Evolutionary conservation across 2,329 filamentous ascomycete species (phyloP).

Genomic region (Beauveria sp.): DNA sequence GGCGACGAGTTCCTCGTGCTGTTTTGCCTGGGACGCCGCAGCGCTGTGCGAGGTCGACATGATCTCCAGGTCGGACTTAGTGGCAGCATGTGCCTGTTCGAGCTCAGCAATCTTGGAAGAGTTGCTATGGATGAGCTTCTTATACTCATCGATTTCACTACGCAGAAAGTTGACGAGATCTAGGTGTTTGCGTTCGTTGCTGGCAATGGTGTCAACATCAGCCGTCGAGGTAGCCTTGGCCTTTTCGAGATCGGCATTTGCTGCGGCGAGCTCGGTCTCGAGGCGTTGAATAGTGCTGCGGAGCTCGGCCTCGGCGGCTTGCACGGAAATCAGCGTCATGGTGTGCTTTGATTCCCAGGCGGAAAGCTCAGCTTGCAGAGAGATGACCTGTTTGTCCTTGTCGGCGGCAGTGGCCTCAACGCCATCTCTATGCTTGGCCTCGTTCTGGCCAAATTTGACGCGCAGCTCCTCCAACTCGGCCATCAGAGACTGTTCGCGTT

Average conservation of each 20-base stretch:
- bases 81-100: slow-evolving; percentile 61
- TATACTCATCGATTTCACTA: slow-evolving; percentile 74
- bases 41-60: slow-evolving; percentile 53
- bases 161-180: slow-evolving; percentile 56
- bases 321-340: slow-evolving; percentile 60
- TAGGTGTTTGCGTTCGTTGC: slow-evolving; percentile 48
- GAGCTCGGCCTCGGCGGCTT: slow-evolving; percentile 65
- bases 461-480: slow-evolving; percentile 64
- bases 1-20: slow-evolving; percentile 40
- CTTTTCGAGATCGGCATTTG: slow-evolving; percentile 42
- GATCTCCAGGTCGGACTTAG: slow-evolving; percentile 61
- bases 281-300: slow-evolving; percentile 65
- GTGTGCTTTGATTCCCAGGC: slow-evolving; percentile 73
- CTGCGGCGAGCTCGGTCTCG: slow-evolving; percentile 50
- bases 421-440: slow-evolving; percentile 15
- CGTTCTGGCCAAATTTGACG: slow-evolving; percentile 37
- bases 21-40: slow-evolving; percentile 35
- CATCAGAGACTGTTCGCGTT: slow-evolving; percentile 67
- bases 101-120: slow-evolving; percentile 63
- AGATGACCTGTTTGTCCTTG: slow-evolving; percentile 40
- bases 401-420: slow-evolving; percentile 22
- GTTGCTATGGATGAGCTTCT: slow-evolving; percentile 62
- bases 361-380: slow-evolving; percentile 63
- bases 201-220: slow-evolving; percentile 35
- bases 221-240: slow-evolving; percentile 33